Conservation (phyloP, 306 rosid genomes). For the Begonia loranthoides region DNA sequence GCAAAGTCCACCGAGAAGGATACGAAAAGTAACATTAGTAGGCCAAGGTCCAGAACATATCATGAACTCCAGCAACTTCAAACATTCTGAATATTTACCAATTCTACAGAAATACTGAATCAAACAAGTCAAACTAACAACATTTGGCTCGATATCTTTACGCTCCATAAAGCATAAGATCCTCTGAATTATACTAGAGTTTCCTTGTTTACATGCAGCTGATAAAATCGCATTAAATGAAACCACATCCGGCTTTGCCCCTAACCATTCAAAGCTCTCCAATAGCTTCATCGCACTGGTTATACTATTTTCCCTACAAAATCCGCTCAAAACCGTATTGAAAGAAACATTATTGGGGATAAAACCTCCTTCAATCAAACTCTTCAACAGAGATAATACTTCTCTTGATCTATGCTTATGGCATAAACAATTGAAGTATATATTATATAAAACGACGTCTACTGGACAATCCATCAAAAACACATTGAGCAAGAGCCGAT, state of each 20-base stretch:
- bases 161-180: slow-evolving; percentile 20
- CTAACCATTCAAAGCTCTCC: slow-evolving; percentile 22
- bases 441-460: slow-evolving; percentile 30
- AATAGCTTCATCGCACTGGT: slow-evolving; percentile 24
- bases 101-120: slow-evolving; percentile 24
- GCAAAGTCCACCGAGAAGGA: slow-evolving; percentile 25
- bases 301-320: slow-evolving; percentile 17
- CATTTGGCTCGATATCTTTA: slow-evolving; percentile 22
- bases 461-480: slow-evolving; percentile 15
- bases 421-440: slow-evolving; percentile 28
- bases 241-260: slow-evolving; percentile 25
- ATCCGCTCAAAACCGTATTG: slow-evolving; percentile 29
- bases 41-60: slow-evolving; percentile 12
- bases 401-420: slow-evolving; percentile 21
- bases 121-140: slow-evolving; percentile 21
- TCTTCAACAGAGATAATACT: slow-evolving; percentile 18
- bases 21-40: slow-evolving; percentile 16
- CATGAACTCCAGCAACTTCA: slow-evolving; percentile 24
- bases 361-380: slow-evolving; percentile 20
- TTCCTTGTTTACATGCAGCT: slow-evolving; percentile 24
- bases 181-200: slow-evolving; percentile 12
- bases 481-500: slow-evolving; percentile 12
- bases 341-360: slow-evolving; percentile 24
- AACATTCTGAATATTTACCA: slow-evolving; percentile 19
- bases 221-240: slow-evolving; percentile 28